phyloP scores from a whole-genome alignment of 495 filamentous ascomycete genomes.

The Tuber calosporum region DNA sequence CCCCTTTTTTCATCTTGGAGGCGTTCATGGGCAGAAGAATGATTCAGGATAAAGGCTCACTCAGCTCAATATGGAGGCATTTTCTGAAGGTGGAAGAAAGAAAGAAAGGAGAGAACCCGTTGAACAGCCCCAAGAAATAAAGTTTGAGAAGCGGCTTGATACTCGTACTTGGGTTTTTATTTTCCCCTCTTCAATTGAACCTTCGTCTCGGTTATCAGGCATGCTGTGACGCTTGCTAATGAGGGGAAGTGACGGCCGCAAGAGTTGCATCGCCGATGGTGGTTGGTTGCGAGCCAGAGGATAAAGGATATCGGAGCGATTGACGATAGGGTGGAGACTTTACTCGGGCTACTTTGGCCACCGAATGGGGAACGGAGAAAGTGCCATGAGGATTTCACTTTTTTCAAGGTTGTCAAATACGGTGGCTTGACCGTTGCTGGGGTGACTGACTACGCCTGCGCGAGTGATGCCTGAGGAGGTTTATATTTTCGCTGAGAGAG shows the following conservation, averaged over 20 bases:
- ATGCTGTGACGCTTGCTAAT: not conserved
- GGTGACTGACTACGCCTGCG: not conserved
- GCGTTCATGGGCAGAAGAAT: not conserved
- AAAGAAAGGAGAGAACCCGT: not conserved
- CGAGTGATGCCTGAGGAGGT: not conserved
- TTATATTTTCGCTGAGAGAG: not conserved
- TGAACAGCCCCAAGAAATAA: not conserved
- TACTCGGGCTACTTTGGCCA: not conserved
- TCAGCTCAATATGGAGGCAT: not conserved
- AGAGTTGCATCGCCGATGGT: constrained; percentile 1
- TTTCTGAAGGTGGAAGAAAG: not conserved
- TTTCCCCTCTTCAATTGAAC: not conserved
- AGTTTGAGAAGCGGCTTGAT: not conserved
- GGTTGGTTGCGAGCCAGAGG: not conserved
- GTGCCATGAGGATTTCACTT: not conserved
- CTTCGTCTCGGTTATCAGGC: not conserved
- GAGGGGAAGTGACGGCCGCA: not conserved
- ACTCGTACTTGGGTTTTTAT: constrained; percentile 1
- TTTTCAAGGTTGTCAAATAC: not conserved
- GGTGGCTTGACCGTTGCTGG: not conserved
- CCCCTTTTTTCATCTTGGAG: not conserved
- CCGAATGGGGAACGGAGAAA: not conserved
- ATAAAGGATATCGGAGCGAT: not conserved
- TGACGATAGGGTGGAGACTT: not conserved
- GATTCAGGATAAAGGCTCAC: not conserved